A percentile compares a stretch with the other conserved stretches of the same genome.
phyloP scores from a whole-genome alignment of 768 basidiomycete genomes.

The Sporobolomyces phaffii region DNA sequence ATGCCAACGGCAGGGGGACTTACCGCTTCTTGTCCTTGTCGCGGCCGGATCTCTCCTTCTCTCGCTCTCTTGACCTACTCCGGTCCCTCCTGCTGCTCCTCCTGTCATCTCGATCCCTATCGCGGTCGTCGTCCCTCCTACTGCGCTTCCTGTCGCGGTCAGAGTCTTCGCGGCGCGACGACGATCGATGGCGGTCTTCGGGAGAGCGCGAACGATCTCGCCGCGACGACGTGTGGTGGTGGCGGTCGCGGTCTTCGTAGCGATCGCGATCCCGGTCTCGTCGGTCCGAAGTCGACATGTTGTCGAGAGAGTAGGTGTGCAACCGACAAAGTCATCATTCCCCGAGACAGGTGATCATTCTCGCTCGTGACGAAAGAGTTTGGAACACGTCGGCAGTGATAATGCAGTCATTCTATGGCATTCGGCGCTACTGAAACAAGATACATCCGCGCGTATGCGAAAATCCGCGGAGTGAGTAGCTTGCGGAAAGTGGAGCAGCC shows the following conservation, averaged over 20 bases:
- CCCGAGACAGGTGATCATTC: too few relatives aligned
- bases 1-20: constrained; percentile 52
- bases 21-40: constrained; percentile 50
- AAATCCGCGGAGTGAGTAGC: too few relatives aligned
- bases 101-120: constrained; percentile 43
- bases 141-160: constrained; percentile 29
- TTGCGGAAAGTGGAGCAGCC: too few relatives aligned
- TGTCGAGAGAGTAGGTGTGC: not conserved
- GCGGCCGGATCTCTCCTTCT: constrained; percentile 46
- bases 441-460: too few relatives aligned
- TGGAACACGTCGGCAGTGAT: too few relatives aligned
- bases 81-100: constrained; percentile 41
- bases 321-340: too few relatives aligned
- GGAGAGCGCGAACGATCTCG: constrained; percentile 21
- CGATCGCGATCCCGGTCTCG: constrained; percentile 18
- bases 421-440: too few relatives aligned
- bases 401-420: too few relatives aligned
- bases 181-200: constrained; percentile 11
- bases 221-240: not conserved
- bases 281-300: not conserved
- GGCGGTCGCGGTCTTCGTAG: constrained; percentile 6
- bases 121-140: constrained; percentile 39
- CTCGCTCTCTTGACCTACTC: constrained; percentile 51
- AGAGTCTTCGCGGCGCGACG: constrained; percentile 24
- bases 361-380: too few relatives aligned